A percentile compares a stretch with the other conserved stretches of the same genome.
Evolutionary conservation across 371 early-diverging fungal genomes (phyloP).

Genomic region (Mucor mucedo): DNA sequence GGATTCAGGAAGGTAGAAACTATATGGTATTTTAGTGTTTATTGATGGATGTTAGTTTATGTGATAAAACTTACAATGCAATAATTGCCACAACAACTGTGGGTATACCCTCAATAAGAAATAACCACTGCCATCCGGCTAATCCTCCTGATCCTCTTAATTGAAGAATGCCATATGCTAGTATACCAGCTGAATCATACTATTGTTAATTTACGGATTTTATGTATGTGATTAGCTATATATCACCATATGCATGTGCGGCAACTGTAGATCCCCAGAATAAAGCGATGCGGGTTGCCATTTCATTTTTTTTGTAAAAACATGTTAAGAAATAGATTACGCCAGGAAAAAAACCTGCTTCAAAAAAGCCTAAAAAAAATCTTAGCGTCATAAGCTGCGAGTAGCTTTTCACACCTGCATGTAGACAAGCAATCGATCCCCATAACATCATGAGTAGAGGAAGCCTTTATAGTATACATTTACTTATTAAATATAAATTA

Average conservation of each 20-base stretch:
- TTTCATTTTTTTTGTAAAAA: constrained; percentile 54
- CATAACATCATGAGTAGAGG: constrained; percentile 49
- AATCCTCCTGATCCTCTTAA: constrained; percentile 42
- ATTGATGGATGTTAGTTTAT: background rate
- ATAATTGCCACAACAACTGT: constrained; percentile 43
- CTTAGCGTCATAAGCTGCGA: constrained; percentile 37
- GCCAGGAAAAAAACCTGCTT: constrained; percentile 54
- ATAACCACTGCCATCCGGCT: constrained; percentile 58
- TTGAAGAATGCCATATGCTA: constrained; percentile 51
- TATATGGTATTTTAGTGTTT: background rate
- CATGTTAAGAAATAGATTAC: constrained; percentile 48
- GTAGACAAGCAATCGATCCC: constrained; percentile 46
- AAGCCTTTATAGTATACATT: constrained; percentile 28
- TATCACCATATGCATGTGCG: constrained; percentile 51
- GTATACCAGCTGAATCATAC: constrained; percentile 41
- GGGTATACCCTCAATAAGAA: constrained; percentile 57
- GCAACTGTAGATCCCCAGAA: constrained; percentile 55
- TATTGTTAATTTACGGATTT: background rate
- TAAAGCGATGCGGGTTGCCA: constrained; percentile 55
- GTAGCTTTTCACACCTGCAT: constrained; percentile 41
- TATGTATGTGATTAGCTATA: background rate
- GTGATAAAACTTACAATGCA: constrained; percentile 33
- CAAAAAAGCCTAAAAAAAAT: constrained; percentile 52
- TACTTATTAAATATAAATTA: background rate
- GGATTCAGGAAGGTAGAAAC: constrained; percentile 48